A percentile compares a stretch with the other conserved stretches of the same genome.
phyloP scores from a whole-genome alignment of 257 asterid species.

The Echites panduratus region DNA sequence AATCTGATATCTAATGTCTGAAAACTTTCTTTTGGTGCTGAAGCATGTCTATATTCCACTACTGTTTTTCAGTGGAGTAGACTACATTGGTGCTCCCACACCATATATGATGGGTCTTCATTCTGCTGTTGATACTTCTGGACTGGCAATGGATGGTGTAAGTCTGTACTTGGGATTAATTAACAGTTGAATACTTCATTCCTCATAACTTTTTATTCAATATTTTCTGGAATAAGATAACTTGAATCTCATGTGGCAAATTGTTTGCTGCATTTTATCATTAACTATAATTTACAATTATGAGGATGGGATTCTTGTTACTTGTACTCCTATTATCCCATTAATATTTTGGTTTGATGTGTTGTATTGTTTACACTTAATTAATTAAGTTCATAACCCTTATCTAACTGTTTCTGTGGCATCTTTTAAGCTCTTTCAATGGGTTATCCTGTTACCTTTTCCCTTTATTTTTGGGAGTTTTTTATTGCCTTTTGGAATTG shows the following conservation, averaged over 20 bases:
- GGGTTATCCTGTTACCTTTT: not conserved
- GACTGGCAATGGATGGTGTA: conserved; percentile 96
- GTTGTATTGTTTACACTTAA: not conserved
- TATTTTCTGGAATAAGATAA: not conserved
- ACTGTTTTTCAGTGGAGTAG: conserved; percentile 99
- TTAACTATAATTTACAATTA: not conserved
- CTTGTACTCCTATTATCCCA: conserved; percentile 4
- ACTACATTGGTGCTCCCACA: conserved; percentile 99
- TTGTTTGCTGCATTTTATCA: not conserved
- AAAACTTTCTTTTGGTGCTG: conserved; percentile 64
- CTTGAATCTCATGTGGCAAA: not conserved
- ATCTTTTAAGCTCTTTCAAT: not conserved
- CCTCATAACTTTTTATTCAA: not conserved
- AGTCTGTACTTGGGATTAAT: conserved; percentile 33
- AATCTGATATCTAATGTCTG: conserved; percentile 44
- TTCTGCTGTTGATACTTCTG: conserved; percentile 90
- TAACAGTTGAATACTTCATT: not conserved
- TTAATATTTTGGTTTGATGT: not conserved
- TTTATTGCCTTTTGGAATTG: not conserved
- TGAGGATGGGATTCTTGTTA: not conserved
- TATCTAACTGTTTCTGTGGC: not conserved
- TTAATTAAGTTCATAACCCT: not conserved
- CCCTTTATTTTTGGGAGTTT: not conserved
- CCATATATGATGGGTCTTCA: conserved; percentile 99
- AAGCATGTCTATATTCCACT: conserved; percentile 99